Conservation (phyloP, 345 rosid genomes). For the Corymbia maculata region DNA sequence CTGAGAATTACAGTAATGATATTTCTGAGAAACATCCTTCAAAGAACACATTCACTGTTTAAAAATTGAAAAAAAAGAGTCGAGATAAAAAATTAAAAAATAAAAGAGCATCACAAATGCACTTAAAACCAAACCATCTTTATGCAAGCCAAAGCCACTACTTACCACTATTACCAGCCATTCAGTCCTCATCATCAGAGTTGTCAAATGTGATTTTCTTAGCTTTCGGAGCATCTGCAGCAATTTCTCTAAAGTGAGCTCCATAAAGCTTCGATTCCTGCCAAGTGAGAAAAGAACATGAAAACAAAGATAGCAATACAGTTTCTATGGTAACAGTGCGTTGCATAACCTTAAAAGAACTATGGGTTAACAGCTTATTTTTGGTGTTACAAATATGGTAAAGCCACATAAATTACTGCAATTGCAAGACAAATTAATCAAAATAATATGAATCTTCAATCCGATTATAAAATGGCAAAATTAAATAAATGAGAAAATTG, state of each 20-base stretch:
- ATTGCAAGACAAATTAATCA: neutral
- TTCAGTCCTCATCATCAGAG: constrained; percentile 73
- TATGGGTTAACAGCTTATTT: neutral
- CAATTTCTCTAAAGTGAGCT: constrained; percentile 85
- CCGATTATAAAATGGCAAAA: neutral
- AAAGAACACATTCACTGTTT: neutral
- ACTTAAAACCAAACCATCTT: neutral
- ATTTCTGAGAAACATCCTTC: neutral
- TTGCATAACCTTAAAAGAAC: neutral
- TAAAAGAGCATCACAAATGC: neutral
- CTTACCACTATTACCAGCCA: neutral
- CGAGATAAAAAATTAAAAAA: neutral
- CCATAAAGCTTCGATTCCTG: constrained; percentile 95
- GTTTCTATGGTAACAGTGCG: neutral
- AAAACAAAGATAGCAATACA: neutral
- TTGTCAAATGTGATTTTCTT: constrained; percentile 57
- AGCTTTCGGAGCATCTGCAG: constrained; percentile 87
- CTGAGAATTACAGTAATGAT: neutral
- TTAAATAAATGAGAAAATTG: neutral
- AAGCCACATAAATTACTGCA: neutral
- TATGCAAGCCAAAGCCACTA: neutral
- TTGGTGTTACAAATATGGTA: neutral
- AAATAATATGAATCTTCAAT: neutral
- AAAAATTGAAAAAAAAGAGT: neutral
- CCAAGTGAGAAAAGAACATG: neutral